Evolutionary conservation across 2,329 filamentous ascomycete genomes (phyloP).

Genomic region (Phialophora verrucosa): DNA sequence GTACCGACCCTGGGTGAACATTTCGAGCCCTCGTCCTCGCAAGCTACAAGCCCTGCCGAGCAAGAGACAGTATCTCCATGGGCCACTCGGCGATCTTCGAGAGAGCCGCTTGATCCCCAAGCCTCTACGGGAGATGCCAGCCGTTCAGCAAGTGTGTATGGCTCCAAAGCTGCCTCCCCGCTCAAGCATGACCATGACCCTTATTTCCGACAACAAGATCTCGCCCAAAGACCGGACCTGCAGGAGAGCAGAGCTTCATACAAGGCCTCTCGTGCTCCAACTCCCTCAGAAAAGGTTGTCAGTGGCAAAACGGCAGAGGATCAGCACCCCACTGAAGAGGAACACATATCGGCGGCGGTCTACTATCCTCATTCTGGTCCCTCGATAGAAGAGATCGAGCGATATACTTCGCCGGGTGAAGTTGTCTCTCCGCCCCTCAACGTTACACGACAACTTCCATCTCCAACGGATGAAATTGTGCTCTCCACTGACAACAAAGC

Average conservation of each 20-base stretch:
- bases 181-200: conserved; percentile 38
- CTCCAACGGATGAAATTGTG: conserved; percentile 17
- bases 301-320: conserved; percentile 4
- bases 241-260: conserved; percentile 47
- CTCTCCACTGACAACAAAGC: conserved; percentile 23
- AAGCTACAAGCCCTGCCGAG: conserved; percentile 23
- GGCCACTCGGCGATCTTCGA: conserved; percentile 16
- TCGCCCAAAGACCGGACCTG: conserved; percentile 44
- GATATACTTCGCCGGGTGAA: conserved; percentile 35
- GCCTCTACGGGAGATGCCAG: conserved; percentile 6
- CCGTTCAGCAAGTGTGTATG: conserved; percentile 5
- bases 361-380: conserved; percentile 68
- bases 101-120: conserved; percentile 16
- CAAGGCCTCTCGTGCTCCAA: conserved; percentile 5
- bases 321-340: conserved; percentile 50
- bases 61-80: conserved; percentile 18
- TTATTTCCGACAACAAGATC: conserved; percentile 42
- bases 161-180: conserved; percentile 15
- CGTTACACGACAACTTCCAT: conserved; percentile 13
- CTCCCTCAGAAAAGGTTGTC: neutral
- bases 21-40: conserved; percentile 17
- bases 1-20: conserved; percentile 17
- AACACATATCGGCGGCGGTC: conserved; percentile 68
- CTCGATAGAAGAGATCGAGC: conserved; percentile 48
- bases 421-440: conserved; percentile 19